phyloP scores from a whole-genome alignment of 1,284 basidiomycete genomes.

The Melanopsichium pennsylvanicum region DNA sequence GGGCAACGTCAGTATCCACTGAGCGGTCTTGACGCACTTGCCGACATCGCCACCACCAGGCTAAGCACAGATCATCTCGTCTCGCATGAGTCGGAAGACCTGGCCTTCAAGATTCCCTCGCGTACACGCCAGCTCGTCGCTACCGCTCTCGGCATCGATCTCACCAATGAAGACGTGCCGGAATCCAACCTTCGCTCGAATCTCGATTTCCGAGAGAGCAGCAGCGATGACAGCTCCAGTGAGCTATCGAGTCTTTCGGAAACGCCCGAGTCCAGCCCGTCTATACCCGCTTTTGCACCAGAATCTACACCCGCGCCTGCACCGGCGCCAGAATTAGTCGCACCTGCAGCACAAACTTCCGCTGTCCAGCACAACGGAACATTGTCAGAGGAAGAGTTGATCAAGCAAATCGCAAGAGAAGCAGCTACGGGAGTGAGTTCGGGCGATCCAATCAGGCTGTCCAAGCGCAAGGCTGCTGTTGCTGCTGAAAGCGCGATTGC shows the following conservation, averaged over 20 bases:
- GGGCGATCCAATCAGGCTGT: conserved; percentile 26
- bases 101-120: conserved; percentile 17
- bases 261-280: no score
- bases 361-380: neutral
- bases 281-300: no score
- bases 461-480: conserved; percentile 43
- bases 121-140: conserved; percentile 33
- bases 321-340: neutral
- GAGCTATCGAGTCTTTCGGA: conserved; percentile 33
- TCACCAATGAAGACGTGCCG: conserved; percentile 37
- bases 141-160: conserved; percentile 34
- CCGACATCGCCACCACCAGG: conserved; percentile 35
- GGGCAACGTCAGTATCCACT: conserved; percentile 30
- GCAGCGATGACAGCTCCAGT: no score
- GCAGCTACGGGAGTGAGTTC: conserved; percentile 22
- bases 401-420: conserved; percentile 26
- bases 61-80: conserved; percentile 12
- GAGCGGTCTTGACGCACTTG: conserved; percentile 35
- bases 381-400: conserved; percentile 28
- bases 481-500: conserved; percentile 36
- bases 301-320: conserved; percentile 1
- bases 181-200: conserved; percentile 35
- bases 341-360: neutral
- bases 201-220: conserved; percentile 7
- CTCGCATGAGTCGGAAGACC: neutral